These are phyloP conservation scores for Populus ilicifolia DNA, from an alignment of 345 rosid species.

Conservation along the genomic window DNA sequence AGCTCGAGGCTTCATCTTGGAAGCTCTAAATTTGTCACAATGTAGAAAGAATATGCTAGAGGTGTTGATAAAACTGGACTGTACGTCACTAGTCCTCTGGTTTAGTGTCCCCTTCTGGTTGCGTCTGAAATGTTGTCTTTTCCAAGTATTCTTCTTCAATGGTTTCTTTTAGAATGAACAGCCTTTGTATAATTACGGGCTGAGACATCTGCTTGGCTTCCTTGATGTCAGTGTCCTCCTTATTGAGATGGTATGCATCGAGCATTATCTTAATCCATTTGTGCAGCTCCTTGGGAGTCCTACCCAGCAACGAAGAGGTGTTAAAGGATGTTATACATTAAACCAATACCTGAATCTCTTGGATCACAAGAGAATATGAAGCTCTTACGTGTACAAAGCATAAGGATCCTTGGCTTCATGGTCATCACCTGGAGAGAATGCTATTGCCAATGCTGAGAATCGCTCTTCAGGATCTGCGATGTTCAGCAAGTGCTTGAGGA, in stretches of 20 bases:
- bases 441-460: conserved; percentile 84
- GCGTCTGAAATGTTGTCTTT: conserved; percentile 11
- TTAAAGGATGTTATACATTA: neutral
- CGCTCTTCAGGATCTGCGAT: conserved; percentile 93
- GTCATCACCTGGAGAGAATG: conserved; percentile 75
- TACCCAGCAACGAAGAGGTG: conserved; percentile 20
- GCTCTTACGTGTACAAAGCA: conserved; percentile 68
- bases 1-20: neutral
- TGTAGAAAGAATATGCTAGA: neutral
- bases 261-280: conserved; percentile 91
- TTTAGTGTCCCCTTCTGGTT: conserved; percentile 19
- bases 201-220: conserved; percentile 78
- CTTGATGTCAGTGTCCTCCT: conserved; percentile 76
- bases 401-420: conserved; percentile 67
- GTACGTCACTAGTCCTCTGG: conserved; percentile 12
- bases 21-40: neutral
- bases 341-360: neutral
- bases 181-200: conserved; percentile 86
- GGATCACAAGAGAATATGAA: neutral
- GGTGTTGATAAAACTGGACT: neutral
- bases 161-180: conserved; percentile 78
- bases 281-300: conserved; percentile 89
- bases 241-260: conserved; percentile 71
- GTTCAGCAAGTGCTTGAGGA: conserved; percentile 78
- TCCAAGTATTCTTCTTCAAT: conserved; percentile 81